phyloP scores from a whole-genome alignment of 2,329 filamentous ascomycete genomes.

The Monosporascus sp. region DNA sequence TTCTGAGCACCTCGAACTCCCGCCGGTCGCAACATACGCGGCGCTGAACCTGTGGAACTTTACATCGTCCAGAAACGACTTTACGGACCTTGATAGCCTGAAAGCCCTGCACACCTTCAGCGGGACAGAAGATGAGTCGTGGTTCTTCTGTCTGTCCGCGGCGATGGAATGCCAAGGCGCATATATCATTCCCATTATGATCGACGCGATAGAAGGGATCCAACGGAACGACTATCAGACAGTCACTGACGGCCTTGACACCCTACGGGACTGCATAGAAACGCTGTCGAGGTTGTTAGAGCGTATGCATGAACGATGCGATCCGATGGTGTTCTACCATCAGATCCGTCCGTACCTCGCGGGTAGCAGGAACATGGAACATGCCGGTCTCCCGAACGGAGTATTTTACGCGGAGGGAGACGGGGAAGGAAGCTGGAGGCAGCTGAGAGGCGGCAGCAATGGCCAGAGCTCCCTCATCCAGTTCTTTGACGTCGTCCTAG shows the following conservation, averaged over 20 bases:
- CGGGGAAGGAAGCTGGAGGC: constrained; percentile 61
- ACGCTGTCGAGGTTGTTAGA: constrained; percentile 64
- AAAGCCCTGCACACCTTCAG: constrained; percentile 77
- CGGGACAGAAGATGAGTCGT: constrained; percentile 83
- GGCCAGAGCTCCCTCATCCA: constrained; percentile 90
- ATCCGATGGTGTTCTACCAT: constrained; percentile 84
- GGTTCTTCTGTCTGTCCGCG: constrained; percentile 88
- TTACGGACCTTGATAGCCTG: constrained; percentile 64
- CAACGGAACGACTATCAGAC: constrained; percentile 52
- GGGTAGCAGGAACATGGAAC: constrained; percentile 87
- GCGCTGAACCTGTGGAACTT: constrained; percentile 90
- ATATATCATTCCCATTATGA: constrained; percentile 69
- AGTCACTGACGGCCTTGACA: constrained; percentile 59
- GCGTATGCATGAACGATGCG: constrained; percentile 85
- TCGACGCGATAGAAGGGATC: constrained; percentile 68
- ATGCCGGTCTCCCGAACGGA: constrained; percentile 75
- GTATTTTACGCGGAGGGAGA: constrained; percentile 77
- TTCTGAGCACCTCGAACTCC: constrained; percentile 70
- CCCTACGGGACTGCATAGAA: constrained; percentile 62
- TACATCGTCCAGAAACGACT: constrained; percentile 47
- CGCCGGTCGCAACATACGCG: constrained; percentile 86
- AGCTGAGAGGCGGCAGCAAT: constrained; percentile 86
- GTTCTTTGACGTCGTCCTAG: constrained; percentile 83
- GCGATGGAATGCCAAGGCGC: constrained; percentile 84
- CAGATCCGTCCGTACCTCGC: constrained; percentile 83